Percentiles rank a stretch among this genome's conserved stretches.
Evolutionary conservation across 257 asterid species (phyloP).

Genomic region (Petrea volubilis): DNA sequence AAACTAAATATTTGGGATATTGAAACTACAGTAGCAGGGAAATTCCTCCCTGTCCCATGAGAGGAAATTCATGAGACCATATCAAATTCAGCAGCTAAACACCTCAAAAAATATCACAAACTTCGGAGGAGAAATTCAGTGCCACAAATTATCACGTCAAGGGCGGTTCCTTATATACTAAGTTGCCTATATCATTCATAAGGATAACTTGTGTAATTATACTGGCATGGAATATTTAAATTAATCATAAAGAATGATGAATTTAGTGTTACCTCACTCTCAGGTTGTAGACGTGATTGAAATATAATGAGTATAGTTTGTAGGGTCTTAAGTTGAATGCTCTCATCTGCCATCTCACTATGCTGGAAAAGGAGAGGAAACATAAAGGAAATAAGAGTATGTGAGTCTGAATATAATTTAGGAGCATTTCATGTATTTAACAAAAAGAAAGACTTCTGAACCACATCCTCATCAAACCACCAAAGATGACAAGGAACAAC

Average conservation of each 20-base stretch:
- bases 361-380: slow-evolving; percentile 57
- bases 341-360: slow-evolving; percentile 94
- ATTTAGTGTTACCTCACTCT: slow-evolving; percentile 70
- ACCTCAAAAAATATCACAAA: slow-evolving; percentile 10
- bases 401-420: slow-evolving; percentile 3
- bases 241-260: slow-evolving; percentile 6
- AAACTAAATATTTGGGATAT: not conserved
- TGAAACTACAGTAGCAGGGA: slow-evolving; percentile 8
- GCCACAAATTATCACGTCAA: not conserved
- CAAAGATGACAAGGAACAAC: not conserved
- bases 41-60: not conserved
- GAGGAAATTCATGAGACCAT: not conserved
- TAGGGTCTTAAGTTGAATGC: slow-evolving; percentile 87
- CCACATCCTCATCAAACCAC: not conserved
- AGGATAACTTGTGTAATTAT: not conserved
- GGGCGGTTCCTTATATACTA: slow-evolving; percentile 2
- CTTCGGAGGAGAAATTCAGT: not conserved
- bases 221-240: slow-evolving; percentile 19
- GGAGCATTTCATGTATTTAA: slow-evolving; percentile 1
- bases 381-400: slow-evolving; percentile 3
- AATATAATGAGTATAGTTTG: slow-evolving; percentile 89
- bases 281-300: slow-evolving; percentile 91
- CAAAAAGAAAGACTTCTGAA: slow-evolving; percentile 2
- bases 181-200: slow-evolving; percentile 22
- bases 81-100: slow-evolving; percentile 1